Evolutionary conservation across 129 eudicot genomes (phyloP).

Genomic region (Rutidosis leptorrhynchoides): DNA sequence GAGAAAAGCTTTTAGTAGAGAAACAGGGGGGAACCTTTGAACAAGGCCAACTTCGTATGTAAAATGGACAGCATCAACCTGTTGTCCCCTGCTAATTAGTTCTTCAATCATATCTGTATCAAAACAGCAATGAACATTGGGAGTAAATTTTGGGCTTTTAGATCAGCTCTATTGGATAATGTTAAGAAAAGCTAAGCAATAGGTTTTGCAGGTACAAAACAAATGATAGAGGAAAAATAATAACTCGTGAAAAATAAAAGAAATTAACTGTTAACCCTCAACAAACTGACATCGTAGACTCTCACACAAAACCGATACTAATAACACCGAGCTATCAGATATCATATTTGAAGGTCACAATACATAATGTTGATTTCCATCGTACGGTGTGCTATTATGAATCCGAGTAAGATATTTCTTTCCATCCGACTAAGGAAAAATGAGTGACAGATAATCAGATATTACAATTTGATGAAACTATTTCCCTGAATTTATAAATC

Average conservation of each 20-base stretch:
- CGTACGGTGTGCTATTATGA: background rate
- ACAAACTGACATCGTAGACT: background rate
- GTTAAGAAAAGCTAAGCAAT: background rate
- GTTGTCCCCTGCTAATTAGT: slow-evolving; percentile 92
- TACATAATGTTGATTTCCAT: background rate
- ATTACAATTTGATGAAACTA: background rate
- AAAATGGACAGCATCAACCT: slow-evolving; percentile 98
- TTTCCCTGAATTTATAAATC: background rate
- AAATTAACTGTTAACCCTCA: background rate
- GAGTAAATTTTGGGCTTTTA: background rate
- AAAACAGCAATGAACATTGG: background rate
- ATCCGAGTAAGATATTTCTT: background rate
- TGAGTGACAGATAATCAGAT: background rate
- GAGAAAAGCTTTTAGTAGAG: slow-evolving; percentile 79
- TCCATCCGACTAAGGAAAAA: background rate
- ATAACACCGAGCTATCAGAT: background rate
- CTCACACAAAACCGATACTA: background rate
- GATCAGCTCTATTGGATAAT: background rate
- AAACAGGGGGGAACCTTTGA: slow-evolving; percentile 83
- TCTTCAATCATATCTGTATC: slow-evolving; percentile 94
- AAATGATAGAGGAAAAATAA: background rate
- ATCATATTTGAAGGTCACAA: background rate
- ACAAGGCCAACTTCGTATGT: slow-evolving; percentile 89
- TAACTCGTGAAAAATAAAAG: background rate
- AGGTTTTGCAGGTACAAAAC: background rate